A percentile compares a stretch with the other conserved stretches of the same genome.
Conservation (phyloP, 148 eudicot species). For the Fagopyrum tataricum region DNA sequence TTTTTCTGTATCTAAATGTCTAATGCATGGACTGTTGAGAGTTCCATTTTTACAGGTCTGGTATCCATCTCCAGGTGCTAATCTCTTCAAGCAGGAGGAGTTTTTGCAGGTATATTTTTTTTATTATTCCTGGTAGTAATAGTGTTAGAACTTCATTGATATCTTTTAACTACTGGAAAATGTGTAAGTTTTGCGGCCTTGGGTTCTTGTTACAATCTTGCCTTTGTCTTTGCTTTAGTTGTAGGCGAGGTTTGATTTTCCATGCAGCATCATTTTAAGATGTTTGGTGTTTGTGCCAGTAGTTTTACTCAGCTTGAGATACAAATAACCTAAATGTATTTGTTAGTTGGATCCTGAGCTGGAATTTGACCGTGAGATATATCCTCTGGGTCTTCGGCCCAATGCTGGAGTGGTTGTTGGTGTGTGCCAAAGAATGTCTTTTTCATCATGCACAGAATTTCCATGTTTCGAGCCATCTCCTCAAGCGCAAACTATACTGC, state of each 20-base stretch:
- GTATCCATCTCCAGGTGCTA: slow-evolving; percentile 92
- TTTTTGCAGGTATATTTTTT: slow-evolving; percentile 75
- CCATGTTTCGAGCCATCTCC: slow-evolving; percentile 99
- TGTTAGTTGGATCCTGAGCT: slow-evolving; percentile 92
- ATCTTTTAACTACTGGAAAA: not conserved
- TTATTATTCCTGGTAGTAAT: not conserved
- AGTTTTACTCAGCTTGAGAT: slow-evolving; percentile 15
- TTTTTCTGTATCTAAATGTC: slow-evolving; percentile 15
- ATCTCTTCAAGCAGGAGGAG: slow-evolving; percentile 95
- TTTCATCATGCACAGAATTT: slow-evolving; percentile 92
- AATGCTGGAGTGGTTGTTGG: slow-evolving; percentile 97
- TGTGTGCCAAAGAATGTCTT: slow-evolving; percentile 93
- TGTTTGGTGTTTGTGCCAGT: not conserved
- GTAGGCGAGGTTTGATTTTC: not conserved
- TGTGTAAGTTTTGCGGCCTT: not conserved
- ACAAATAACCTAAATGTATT: slow-evolving; percentile 17
- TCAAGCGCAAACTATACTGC: slow-evolving; percentile 95
- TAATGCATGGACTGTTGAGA: slow-evolving; percentile 28
- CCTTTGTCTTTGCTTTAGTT: slow-evolving; percentile 1
- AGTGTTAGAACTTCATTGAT: not conserved
- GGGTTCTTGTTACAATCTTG: not conserved
- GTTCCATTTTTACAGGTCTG: slow-evolving; percentile 74
- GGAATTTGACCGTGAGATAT: slow-evolving; percentile 96
- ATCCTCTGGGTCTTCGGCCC: slow-evolving; percentile 96
- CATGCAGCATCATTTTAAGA: not conserved